A percentile compares a stretch with the other conserved stretches of the same genome.
Evolutionary conservation across 148 eudicot species (phyloP).

Genomic region (Cornus controversa): DNA sequence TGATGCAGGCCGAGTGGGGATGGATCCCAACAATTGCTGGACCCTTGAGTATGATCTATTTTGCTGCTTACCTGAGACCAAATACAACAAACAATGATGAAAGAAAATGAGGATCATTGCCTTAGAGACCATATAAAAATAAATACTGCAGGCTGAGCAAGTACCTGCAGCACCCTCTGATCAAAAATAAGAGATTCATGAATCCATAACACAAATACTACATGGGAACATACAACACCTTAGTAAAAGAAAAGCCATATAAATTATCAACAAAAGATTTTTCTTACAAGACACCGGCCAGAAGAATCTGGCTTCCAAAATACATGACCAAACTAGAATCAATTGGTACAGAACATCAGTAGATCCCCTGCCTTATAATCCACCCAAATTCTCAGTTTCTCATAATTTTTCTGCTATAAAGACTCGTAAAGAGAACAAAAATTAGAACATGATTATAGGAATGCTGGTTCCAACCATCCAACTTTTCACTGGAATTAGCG

Average conservation of each 20-base stretch:
- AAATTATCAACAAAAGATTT: not conserved
- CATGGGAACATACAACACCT: not conserved
- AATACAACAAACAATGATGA: conserved; percentile 4
- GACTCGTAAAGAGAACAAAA: not conserved
- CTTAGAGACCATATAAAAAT: not conserved
- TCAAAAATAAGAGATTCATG: no score
- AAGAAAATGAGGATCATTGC: conserved; percentile 5
- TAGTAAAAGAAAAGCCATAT: not conserved
- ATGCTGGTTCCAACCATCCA: conserved; percentile 7
- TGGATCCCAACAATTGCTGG: conserved; percentile 20
- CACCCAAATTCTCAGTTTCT: not conserved
- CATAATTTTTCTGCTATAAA: not conserved
- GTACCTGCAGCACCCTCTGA: conserved; percentile 13
- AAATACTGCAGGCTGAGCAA: conserved; percentile 9
- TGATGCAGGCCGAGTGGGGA: conserved; percentile 12
- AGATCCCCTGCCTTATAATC: conserved; percentile 4
- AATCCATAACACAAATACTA: no score
- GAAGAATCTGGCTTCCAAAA: not conserved
- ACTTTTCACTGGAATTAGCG: conserved; percentile 14
- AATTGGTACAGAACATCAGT: not conserved
- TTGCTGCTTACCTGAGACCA: conserved; percentile 18
- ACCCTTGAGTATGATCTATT: not conserved
- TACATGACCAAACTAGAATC: not conserved
- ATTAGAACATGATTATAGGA: not conserved
- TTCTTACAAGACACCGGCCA: not conserved